Conservation (phyloP, 192 early-diverging fungal species). For the Coemansia sp. region DNA sequence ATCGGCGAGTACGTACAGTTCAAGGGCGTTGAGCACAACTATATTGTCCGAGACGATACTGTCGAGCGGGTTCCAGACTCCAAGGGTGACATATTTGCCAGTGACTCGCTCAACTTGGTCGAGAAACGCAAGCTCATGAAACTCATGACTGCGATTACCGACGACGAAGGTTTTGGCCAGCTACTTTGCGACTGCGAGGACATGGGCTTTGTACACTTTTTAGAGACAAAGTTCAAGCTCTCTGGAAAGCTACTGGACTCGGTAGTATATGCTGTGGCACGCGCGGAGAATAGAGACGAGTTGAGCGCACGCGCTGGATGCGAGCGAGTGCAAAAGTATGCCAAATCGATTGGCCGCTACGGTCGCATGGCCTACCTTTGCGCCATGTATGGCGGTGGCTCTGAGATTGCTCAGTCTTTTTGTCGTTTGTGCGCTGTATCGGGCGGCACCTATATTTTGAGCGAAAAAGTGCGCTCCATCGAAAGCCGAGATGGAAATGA, state of each 20-base stretch:
- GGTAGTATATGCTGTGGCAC: conserved; percentile 65
- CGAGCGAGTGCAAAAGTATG: conserved; percentile 62
- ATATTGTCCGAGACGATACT: conserved; percentile 43
- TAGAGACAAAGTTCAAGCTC: conserved; percentile 60
- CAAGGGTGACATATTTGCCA: conserved; percentile 91
- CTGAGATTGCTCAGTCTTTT: conserved; percentile 88
- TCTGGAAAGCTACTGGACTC: conserved; percentile 62
- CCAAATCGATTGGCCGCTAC: conserved; percentile 81
- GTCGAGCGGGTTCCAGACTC: conserved; percentile 76
- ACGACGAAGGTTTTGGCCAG: conserved; percentile 29
- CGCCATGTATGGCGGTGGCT: conserved; percentile 84
- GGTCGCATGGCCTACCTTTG: conserved; percentile 80
- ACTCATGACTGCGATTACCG: conserved; percentile 66
- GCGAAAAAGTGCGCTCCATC: conserved; percentile 50
- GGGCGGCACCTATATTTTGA: conserved; percentile 86
- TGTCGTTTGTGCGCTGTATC: conserved; percentile 88
- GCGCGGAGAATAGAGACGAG: conserved; percentile 21
- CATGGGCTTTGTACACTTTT: conserved; percentile 31
- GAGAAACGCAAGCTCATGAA: conserved; percentile 93
- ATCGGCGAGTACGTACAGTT: conserved; percentile 89
- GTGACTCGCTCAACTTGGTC: conserved; percentile 66
- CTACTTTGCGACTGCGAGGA: conserved; percentile 18
- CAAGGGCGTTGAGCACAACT: conserved; percentile 72
- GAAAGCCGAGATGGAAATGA: conserved; percentile 27
- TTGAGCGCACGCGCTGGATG: conserved; percentile 65